Conservation (phyloP, 2,329 filamentous ascomycete species). For the Canariomyces notabilis region DNA sequence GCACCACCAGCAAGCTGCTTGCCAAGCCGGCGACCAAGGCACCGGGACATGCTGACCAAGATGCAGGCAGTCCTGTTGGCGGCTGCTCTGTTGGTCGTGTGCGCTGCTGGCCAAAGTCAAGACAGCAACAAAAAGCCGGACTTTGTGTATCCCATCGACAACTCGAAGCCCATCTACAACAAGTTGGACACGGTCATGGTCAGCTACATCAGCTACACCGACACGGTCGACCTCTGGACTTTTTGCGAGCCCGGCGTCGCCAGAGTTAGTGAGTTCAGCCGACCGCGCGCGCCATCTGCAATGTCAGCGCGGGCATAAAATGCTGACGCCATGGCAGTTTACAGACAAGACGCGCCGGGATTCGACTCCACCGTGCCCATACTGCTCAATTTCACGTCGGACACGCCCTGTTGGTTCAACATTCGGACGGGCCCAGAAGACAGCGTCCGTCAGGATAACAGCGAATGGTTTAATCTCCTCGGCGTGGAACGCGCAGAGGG, state of each 20-base stretch:
- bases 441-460: not conserved
- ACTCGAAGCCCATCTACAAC: slow-evolving; percentile 3
- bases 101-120: not conserved
- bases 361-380: slow-evolving; percentile 7
- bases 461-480: slow-evolving; percentile 6
- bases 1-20: not conserved
- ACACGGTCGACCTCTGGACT: not conserved
- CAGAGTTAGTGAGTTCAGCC: not conserved
- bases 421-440: not conserved
- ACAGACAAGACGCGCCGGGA: slow-evolving; percentile 8
- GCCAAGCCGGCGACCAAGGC: not conserved
- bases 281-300: not conserved
- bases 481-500: slow-evolving; percentile 3
- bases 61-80: not conserved
- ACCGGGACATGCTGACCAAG: not conserved
- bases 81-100: not conserved
- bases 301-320: no score
- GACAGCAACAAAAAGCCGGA: not conserved
- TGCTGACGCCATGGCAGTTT: slow-evolving; percentile 1
- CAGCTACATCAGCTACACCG: slow-evolving; percentile 5
- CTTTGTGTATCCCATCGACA: slow-evolving; percentile 1
- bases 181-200: slow-evolving; percentile 14
- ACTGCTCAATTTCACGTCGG: slow-evolving; percentile 11
- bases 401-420: slow-evolving; percentile 13
- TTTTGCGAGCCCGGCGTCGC: slow-evolving; percentile 8